Base-by-base conservation (phyloP, 2,329 filamentous ascomycete species). In the Cryphonectria nitschkei region DNA sequence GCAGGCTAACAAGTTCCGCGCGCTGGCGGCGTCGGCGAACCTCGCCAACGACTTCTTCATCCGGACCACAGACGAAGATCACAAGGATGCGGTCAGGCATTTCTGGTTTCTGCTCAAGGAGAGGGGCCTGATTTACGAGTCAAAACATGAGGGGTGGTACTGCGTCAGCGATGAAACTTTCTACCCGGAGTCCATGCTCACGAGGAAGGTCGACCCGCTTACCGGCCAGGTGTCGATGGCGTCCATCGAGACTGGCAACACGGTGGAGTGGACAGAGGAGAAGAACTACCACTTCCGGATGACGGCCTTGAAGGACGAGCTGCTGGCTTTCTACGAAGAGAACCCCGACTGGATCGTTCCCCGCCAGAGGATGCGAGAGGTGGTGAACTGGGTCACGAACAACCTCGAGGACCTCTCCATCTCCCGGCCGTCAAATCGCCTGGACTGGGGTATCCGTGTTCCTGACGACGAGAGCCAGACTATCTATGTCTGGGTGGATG, bases 401-500 rank as follows among this genome's bases (percentile, higher is more conserved):
- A 91, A 94, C 8, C 86, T 99, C 0, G 89, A 93, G 76, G 96
- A 99, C 79, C 86, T 99, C 19, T 98, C 94, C 3, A 89, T 98
- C 66, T 98, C 95, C 2, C 87, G 97, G 39, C 96, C 96, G 0
- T 84, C 87, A 3, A 89, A 91, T 68, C 88, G 96, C 64, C 81
- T 98, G 56, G 87, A 84, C 34, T 99, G 96, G 96, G 96, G 96
- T 3, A 92, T 99, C 70, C 90, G 86, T 8, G 96, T 98, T 37
- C 96, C 96, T 0, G 91, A 90, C 68, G 96, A 99, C 76, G 83
- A 88, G 0, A 88, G 84, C 26, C 96, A 98, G 81, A 98, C 95
- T 2, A 95, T 99, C 70, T 99, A 99, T 77, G 97, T 99, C 43
- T 99, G 96, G 96, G 87, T 99, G 0, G 97, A 99, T 81, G 96